Base-by-base conservation (phyloP, 805 yeast genomes). In the Kodamaea neixiangensis region DNA sequence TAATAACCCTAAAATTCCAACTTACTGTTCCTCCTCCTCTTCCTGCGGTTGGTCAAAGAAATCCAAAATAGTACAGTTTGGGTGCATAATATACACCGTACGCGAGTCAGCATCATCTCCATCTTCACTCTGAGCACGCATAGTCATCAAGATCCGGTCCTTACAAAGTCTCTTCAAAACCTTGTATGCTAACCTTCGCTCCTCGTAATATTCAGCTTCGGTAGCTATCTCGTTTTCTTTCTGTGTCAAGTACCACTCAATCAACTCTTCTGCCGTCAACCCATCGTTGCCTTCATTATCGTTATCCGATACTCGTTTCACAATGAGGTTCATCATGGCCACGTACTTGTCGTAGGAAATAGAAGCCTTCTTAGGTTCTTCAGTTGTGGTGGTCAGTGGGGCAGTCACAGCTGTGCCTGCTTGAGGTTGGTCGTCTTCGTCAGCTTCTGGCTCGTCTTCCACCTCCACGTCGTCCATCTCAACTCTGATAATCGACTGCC, bases 391-490 rank as follows among this genome's bases (percentile, higher is more conserved):
- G 7, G 48, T 33, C 13, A 29, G 44, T 10, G 25, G 35, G 20
- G 46, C 25, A 10, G 40, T 13, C n/a, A 17, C 22, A n/a, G 53
- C 44, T 44, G 31, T 25, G 10, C 61, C 60, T 15, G 54, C 69
- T 10, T 57, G 64, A 43, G 54, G 46, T 46, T 55, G 50, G 42
- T 47, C 53, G 2, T 42, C 47, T 11, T 7, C 33, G 37, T 50
- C 57, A 11, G 7, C 41, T 20, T 52, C 57, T 17, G 49, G 66
- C 17, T 58, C 67, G 2, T 83, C 96, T 10, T 84, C 94, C 44
- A 93, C 76, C 53, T 89, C 94, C 38, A 93, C 79, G 65, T 93
- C 98, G 59, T 93, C 98, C 66, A 86, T 87, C 65, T 94, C 97
- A 38, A 93, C 97, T 54, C 94, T 83, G 59, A 94, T 90, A 54